Percentiles rank a stretch among this genome's conserved stretches.
Evolutionary conservation across 169 alveolate genomes (phyloP).

Genomic region (Cryptosporidium meleagridis): DNA sequence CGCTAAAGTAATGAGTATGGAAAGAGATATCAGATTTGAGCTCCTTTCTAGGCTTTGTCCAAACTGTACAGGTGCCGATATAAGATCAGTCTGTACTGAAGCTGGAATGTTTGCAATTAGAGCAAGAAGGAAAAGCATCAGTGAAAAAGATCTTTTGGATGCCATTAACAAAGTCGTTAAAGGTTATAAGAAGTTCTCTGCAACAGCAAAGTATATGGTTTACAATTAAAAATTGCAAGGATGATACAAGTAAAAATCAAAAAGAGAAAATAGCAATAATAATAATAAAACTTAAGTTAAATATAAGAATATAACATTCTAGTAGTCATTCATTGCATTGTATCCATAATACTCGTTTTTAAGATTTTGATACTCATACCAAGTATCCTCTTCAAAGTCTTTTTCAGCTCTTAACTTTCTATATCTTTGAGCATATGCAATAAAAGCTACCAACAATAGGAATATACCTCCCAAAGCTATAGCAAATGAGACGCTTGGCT

Average conservation of each 20-base stretch:
- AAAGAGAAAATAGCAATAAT: not conserved
- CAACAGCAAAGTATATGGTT: constrained; percentile 98
- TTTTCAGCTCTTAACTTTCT: constrained; percentile 63
- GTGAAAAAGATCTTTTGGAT: constrained; percentile 95
- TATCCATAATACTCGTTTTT: constrained; percentile 60
- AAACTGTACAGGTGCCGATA: constrained; percentile 98
- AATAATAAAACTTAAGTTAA: not conserved
- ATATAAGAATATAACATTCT: not conserved
- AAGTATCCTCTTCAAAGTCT: constrained; percentile 69
- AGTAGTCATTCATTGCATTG: constrained; percentile 9
- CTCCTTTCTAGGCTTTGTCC: constrained; percentile 97
- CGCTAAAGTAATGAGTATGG: constrained; percentile 96
- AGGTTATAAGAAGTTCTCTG: constrained; percentile 97
- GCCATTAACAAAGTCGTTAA: constrained; percentile 97
- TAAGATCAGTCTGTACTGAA: constrained; percentile 98
- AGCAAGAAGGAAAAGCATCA: constrained; percentile 97
- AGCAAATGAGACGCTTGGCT: constrained; percentile 59
- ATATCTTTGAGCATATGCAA: constrained; percentile 69
- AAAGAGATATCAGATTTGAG: constrained; percentile 95
- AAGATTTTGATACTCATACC: constrained; percentile 71
- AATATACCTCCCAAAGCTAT: constrained; percentile 63
- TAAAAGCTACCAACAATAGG: constrained; percentile 60
- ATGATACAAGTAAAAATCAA: not conserved
- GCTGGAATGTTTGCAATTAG: constrained; percentile 99
- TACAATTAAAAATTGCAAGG: constrained; percentile 86